A percentile compares a stretch with the other conserved stretches of the same genome.
Conservation (phyloP, 257 asterid species). For the Jacaranda mimosifolia region DNA sequence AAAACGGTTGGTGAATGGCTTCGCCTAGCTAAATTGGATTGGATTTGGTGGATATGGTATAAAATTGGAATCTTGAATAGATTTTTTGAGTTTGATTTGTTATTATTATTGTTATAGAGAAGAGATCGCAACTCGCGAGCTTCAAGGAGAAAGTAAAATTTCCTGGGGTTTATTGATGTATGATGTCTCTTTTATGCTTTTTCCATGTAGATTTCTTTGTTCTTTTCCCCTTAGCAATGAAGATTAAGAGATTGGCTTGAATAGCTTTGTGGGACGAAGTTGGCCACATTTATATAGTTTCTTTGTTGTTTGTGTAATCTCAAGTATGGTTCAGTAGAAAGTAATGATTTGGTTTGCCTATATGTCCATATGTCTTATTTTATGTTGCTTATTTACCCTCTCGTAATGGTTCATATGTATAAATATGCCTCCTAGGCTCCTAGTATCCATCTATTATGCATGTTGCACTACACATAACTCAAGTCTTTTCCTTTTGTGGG, state of each 20-base stretch:
- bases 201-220: not conserved
- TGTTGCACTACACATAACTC: conserved; percentile 4
- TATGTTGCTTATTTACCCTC: conserved; percentile 6
- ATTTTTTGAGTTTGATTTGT: conserved; percentile 12
- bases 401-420: not conserved
- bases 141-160: conserved; percentile 10
- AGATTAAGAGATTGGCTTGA: not conserved
- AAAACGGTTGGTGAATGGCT: conserved; percentile 24
- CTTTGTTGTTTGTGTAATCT: not conserved
- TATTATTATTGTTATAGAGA: conserved; percentile 28
- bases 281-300: not conserved
- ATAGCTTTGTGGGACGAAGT: not conserved
- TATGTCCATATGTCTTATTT: not conserved
- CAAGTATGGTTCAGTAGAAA: conserved; percentile 1
- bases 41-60: conserved; percentile 20
- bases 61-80: not conserved
- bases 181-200: not conserved
- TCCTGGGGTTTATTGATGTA: not conserved
- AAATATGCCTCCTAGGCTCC: conserved; percentile 10
- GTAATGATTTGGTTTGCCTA: not conserved
- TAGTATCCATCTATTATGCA: conserved; percentile 14
- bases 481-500: not conserved
- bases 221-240: not conserved
- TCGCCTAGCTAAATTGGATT: conserved; percentile 20
- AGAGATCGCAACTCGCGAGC: conserved; percentile 4